Evolutionary conservation across 129 eudicot genomes (phyloP).

Genomic region (Scalesia atractyloides): DNA sequence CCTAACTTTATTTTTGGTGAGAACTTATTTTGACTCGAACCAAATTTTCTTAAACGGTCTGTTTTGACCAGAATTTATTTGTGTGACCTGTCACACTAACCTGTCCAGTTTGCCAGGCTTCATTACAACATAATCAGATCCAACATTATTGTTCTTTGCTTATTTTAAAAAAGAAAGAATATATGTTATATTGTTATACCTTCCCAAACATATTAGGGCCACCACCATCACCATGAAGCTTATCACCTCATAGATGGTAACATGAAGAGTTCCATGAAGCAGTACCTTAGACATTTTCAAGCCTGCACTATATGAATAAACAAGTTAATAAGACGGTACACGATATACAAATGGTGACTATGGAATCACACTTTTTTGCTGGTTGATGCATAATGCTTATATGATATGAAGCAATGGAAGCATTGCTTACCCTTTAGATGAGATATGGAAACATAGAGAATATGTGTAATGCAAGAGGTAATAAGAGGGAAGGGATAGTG

Average conservation of each 20-base stretch:
- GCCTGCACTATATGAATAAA: constrained; percentile 25
- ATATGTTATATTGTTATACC: constrained; percentile 45
- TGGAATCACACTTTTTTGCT: background rate
- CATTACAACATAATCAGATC: too few relatives aligned
- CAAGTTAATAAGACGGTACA: background rate
- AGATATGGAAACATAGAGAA: constrained; percentile 15
- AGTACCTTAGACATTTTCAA: constrained; percentile 52
- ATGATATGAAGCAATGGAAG: background rate
- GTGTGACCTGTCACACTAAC: too few relatives aligned
- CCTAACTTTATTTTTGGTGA: too few relatives aligned
- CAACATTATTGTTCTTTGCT: too few relatives aligned
- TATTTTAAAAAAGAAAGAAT: background rate
- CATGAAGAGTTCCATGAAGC: constrained; percentile 80
- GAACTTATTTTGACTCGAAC: too few relatives aligned
- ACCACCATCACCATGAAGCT: constrained; percentile 38
- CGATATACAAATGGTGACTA: background rate
- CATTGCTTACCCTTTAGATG: constrained; percentile 17
- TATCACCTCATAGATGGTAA: constrained; percentile 64
- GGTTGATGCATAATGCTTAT: background rate
- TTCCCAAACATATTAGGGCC: constrained; percentile 45
- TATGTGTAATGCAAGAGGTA: constrained; percentile 26
- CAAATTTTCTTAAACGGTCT: too few relatives aligned
- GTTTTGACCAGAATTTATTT: too few relatives aligned
- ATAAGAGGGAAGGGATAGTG: constrained; percentile 29
- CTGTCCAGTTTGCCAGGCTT: too few relatives aligned